Percentiles rank a stretch among this genome's conserved stretches.
Evolutionary conservation across 805 yeast genomes (phyloP).

Genomic region (Huiozyma naganishii): DNA sequence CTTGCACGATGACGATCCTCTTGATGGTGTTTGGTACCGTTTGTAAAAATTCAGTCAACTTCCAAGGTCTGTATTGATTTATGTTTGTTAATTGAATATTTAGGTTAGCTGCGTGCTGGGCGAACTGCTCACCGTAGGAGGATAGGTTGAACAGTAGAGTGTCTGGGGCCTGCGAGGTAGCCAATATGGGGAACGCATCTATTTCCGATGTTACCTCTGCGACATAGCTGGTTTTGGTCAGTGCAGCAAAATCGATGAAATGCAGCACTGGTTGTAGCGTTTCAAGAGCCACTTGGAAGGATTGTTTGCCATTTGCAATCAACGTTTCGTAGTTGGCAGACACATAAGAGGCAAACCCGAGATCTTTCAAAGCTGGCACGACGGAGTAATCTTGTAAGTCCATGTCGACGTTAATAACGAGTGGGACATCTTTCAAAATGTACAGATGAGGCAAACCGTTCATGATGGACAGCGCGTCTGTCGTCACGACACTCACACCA

Average conservation of each 20-base stretch:
- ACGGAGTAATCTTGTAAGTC: conserved; percentile 53
- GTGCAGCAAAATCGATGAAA: conserved; percentile 34
- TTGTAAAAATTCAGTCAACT: conserved; percentile 37
- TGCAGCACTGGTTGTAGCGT: conserved; percentile 55
- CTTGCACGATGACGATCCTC: conserved; percentile 58
- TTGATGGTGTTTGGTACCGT: conserved; percentile 44
- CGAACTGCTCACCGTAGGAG: conserved; percentile 36
- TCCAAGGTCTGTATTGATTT: conserved; percentile 67
- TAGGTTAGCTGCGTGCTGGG: conserved; percentile 26
- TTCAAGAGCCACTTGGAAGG: conserved; percentile 45
- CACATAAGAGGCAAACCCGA: conserved; percentile 51
- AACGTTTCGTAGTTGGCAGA: conserved; percentile 53
- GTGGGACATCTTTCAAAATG: conserved; percentile 31
- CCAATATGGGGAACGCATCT: neutral
- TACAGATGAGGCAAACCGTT: conserved; percentile 49
- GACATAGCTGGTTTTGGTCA: conserved; percentile 4
- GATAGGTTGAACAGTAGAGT: conserved; percentile 47
- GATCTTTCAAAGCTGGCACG: conserved; percentile 63
- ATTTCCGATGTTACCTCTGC: neutral
- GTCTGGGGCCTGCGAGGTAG: neutral
- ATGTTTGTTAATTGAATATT: conserved; percentile 32
- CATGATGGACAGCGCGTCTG: conserved; percentile 45
- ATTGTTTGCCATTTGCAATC: conserved; percentile 41
- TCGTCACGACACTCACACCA: conserved; percentile 36
- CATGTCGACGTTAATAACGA: conserved; percentile 54